Evolutionary conservation across 2,329 filamentous ascomycete species (phyloP).

Genomic region (Cercospora citrullina): DNA sequence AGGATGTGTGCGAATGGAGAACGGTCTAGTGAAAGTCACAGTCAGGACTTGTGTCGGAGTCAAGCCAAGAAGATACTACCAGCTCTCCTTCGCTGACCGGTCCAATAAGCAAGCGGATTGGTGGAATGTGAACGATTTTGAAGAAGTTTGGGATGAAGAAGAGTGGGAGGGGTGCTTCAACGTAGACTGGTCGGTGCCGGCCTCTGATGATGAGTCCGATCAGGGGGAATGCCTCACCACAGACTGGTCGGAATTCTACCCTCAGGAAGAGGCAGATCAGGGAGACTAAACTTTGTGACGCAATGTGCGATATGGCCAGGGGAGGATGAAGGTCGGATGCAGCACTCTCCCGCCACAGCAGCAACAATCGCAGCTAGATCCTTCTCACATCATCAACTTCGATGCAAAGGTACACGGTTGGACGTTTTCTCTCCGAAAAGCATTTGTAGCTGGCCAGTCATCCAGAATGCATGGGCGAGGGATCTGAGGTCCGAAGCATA

Average conservation of each 20-base stretch:
- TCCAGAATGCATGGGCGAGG: not conserved
- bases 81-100: not conserved
- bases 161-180: not conserved
- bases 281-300: too few relatives aligned
- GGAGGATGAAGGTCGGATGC: not conserved
- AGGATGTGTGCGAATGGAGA: not conserved
- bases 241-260: too few relatives aligned
- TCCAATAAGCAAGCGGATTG: not conserved
- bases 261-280: too few relatives aligned
- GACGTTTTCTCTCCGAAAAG: not conserved
- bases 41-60: not conserved
- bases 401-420: not conserved
- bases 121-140: not conserved
- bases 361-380: not conserved
- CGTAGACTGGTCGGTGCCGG: not conserved
- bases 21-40: not conserved
- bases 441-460: not conserved
- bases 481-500: not conserved
- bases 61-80: not conserved
- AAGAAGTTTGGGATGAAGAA: not conserved
- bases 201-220: too few relatives aligned
- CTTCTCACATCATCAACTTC: not conserved
- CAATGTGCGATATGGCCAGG: not conserved
- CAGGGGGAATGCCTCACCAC: too few relatives aligned
- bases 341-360: not conserved